These are phyloP conservation scores for Calocybe indica DNA, from an alignment of 768 basidiomycete genomes.

Conservation along the genomic window DNA sequence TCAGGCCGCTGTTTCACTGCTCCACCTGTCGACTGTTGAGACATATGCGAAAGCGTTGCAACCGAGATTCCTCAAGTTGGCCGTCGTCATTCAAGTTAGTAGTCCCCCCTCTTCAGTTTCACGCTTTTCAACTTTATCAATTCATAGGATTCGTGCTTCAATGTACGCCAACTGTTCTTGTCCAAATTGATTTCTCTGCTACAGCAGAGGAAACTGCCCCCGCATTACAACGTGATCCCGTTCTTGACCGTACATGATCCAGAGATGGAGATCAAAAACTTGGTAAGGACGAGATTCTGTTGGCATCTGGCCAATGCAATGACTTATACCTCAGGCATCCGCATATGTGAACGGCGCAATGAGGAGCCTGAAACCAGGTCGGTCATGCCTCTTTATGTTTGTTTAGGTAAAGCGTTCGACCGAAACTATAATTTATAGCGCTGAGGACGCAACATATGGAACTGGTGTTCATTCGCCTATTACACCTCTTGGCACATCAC, in stretches of 20 bases:
- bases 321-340: conserved; percentile 35
- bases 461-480: conserved; percentile 75
- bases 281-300: conserved; percentile 37
- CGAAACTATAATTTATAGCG: conserved; percentile 23
- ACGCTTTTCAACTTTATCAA: conserved; percentile 1
- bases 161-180: conserved; percentile 77
- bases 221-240: conserved; percentile 76
- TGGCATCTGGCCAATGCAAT: conserved; percentile 8
- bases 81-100: conserved; percentile 71
- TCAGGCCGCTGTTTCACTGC: conserved; percentile 72
- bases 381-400: neutral
- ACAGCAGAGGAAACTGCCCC: conserved; percentile 55
- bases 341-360: conserved; percentile 50
- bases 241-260: conserved; percentile 92
- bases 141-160: conserved; percentile 77
- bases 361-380: conserved; percentile 41
- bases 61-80: conserved; percentile 60
- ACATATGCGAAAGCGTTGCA: conserved; percentile 52
- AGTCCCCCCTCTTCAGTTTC: neutral
- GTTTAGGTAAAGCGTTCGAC: no score
- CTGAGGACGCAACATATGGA: conserved; percentile 68
- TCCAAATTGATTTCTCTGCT: conserved; percentile 65
- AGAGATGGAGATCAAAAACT: conserved; percentile 67
- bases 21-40: conserved; percentile 66
- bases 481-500: conserved; percentile 89